These are phyloP conservation scores for Suillus plorans DNA, from an alignment of 768 basidiomycete species.

Conservation along the genomic window DNA sequence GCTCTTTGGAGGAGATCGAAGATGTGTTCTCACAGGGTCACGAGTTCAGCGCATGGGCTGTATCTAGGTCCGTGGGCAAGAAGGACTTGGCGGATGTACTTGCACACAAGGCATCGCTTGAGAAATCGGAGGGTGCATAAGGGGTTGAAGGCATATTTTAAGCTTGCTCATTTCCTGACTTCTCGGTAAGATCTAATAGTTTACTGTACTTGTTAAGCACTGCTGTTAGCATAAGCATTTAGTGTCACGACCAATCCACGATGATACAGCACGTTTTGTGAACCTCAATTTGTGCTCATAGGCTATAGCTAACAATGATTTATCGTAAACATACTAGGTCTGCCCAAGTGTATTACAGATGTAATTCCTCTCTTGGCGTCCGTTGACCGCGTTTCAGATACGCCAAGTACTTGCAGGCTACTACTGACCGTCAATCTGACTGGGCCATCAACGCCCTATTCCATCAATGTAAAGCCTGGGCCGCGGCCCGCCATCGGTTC, in stretches of 20 bases:
- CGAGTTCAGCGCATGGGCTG: conserved; percentile 68
- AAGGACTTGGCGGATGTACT: conserved; percentile 56
- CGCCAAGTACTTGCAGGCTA: not conserved
- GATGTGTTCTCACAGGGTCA: conserved; percentile 73
- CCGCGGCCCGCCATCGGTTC: not conserved
- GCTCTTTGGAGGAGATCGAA: conserved; percentile 77
- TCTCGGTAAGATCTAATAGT: conserved; percentile 1
- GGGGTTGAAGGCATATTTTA: not conserved
- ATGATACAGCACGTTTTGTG: not conserved
- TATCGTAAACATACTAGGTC: not conserved
- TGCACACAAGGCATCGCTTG: conserved; percentile 11
- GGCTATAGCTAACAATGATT: not conserved
- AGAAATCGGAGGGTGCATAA: conserved; percentile 1
- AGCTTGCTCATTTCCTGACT: not conserved
- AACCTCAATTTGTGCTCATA: not conserved
- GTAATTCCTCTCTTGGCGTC: not conserved
- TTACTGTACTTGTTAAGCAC: conserved; percentile 7
- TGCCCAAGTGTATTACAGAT: not conserved
- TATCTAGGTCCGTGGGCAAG: conserved; percentile 60
- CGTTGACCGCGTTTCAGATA: not conserved
- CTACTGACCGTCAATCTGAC: not conserved
- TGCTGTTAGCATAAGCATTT: not conserved
- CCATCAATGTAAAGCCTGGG: not conserved
- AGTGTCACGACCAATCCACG: not conserved
- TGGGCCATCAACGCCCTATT: not conserved